A percentile compares a stretch with the other conserved stretches of the same genome.
Conservation (phyloP, 805 yeast species). For the Nakazawaea siamensis region DNA sequence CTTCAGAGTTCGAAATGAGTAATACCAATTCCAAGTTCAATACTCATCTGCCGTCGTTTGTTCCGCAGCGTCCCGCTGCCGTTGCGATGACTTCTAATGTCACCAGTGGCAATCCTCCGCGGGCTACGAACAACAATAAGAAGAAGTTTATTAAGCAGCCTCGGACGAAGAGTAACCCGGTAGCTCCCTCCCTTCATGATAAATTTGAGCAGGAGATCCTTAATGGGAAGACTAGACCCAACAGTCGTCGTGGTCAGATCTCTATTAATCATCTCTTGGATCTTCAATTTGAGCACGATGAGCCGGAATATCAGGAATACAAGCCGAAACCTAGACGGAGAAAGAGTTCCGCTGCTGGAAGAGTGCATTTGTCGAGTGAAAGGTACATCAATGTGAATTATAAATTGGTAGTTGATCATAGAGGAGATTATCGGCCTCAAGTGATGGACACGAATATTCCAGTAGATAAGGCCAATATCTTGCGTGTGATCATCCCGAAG, state of each 20-base stretch:
- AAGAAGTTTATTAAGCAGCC: neutral
- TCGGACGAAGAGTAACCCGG: no score
- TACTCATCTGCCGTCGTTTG: slow-evolving; percentile 1
- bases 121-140: no score
- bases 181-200: neutral
- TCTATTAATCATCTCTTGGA: slow-evolving; percentile 58
- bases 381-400: slow-evolving; percentile 76
- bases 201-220: slow-evolving; percentile 5
- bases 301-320: slow-evolving; percentile 12
- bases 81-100: neutral
- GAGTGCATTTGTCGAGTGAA: slow-evolving; percentile 51
- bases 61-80: no score
- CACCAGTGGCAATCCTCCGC: no score
- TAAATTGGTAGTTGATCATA: slow-evolving; percentile 69
- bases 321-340: slow-evolving; percentile 17
- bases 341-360: slow-evolving; percentile 18
- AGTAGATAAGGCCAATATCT: slow-evolving; percentile 48
- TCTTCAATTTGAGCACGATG: slow-evolving; percentile 30
- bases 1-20: neutral
- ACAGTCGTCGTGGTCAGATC: slow-evolving; percentile 8
- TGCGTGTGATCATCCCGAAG: slow-evolving; percentile 67
- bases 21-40: slow-evolving; percentile 3
- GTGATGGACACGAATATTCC: slow-evolving; percentile 69
- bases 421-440: slow-evolving; percentile 49
- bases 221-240: slow-evolving; percentile 4